Evolutionary conservation across 2,329 filamentous ascomycete genomes (phyloP), one percentile per base, ranked within the genome.

Genomic region (Fusarium compactum): DNA sequence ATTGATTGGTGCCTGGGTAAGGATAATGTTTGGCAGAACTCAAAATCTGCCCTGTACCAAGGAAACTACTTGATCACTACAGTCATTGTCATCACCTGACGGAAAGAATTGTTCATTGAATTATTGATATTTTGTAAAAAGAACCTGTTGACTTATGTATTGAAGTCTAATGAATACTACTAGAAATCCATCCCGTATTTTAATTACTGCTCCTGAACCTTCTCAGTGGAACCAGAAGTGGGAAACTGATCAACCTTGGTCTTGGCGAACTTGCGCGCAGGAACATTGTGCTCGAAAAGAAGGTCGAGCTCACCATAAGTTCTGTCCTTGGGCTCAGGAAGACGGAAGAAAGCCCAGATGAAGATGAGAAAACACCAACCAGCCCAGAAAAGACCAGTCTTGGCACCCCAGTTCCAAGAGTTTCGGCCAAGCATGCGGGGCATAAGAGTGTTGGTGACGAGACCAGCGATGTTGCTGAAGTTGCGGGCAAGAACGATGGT

Each of bases 271-370:
- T 82, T 80, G 58, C 83, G 76, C 1, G 85, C 82, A 20, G 78
- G 74, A 20, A 83, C 76, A 15, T 76, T 73, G 52, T 80, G 76
- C 67, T 86, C 82, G 69, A 89, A 89, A 53, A 90, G 75, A 10
- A 85, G 77, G 58, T 89, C 86, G 15, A 89, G 81, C 77, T 89
- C 87, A 46, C 83, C 85, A 58, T 86, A 85, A 0, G 85, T 86
- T 48, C 85, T 80, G 12, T 82, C 85, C 61, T 82, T 83, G 4
- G 87, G 85, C 78, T 89, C 87, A 3, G 86, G 86, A 6, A 87
- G 78, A n/a, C 83, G 84, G 72, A 85, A 85, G 67, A 79, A 86
- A 1, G 85, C 83, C 81, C 87, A 89, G 2, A 80, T 60, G 3
- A 3, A 84, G 76, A 47, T 83, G 83, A 7, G 82, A 8, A 10